Base-by-base conservation (phyloP, 2,329 filamentous ascomycete species). In the Periconia macrospinosa region DNA sequence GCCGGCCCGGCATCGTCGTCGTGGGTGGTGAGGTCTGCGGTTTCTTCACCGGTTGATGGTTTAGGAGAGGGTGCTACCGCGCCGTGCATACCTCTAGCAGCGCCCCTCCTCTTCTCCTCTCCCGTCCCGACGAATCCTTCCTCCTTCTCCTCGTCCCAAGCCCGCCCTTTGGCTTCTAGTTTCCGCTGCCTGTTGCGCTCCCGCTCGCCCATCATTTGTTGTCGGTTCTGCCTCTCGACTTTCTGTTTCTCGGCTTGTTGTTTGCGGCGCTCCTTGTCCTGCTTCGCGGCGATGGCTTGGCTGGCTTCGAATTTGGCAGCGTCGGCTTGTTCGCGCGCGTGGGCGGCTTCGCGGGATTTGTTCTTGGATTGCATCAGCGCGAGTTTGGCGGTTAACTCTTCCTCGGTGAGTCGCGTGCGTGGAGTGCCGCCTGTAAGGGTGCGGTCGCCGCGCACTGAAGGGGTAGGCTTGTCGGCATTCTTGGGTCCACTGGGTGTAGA, bases 241-340 rank as follows among this genome's bases (percentile, higher is more conserved):
- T 79, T 79, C 52, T 71, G 66, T 35, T 66, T 60, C 55, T 71
- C 69, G 0, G 65, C 66, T 1, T 53, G 54, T 6, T 65, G 51
- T 52, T 70, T 72, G 56, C 81, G 75, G 52, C 69, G 66, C 59
- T 75, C 71, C 11, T 70, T 67, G 15, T 73, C 69, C 45, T 83
- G 80, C 59, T 81, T 77, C 19, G 80, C 79, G 0, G 83, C 81
- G 10, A 83, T 73, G 33, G 82, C 81, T 65, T 89, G 86, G n/a
- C 85, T 79, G 53, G 85, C 80, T 41, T 85, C 79, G 66, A 87
- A 88, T 0, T 81, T 82, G 2, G 84, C 85, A 50, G 83, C 80
- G 59, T 89, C 86, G n/a, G 84, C 85, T 74, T 88, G 83, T n/a
- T 85, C 85, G 23, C 85, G 80, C 1, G 82, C 83, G 65, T 89